A percentile compares a stretch with the other conserved stretches of the same genome.
Evolutionary conservation across 2,329 filamentous ascomycete species (phyloP).

Genomic region (Trichoderma aggressivum): DNA sequence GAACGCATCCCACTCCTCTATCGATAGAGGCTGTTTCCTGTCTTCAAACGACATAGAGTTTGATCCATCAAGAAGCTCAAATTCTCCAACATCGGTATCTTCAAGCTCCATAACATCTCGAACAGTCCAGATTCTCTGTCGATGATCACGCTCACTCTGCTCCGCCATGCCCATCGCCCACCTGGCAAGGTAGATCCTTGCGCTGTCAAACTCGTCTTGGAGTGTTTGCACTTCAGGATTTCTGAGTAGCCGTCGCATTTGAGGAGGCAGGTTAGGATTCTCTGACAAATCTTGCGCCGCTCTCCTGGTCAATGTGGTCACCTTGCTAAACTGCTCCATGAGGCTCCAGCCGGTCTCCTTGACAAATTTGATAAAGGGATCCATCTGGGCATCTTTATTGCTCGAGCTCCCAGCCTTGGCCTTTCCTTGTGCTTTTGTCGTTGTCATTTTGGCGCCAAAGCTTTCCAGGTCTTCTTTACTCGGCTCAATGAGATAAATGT

Average conservation of each 20-base stretch:
- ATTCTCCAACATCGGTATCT: constrained; percentile 91
- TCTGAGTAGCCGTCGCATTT: constrained; percentile 76
- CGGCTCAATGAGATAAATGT: constrained; percentile 87
- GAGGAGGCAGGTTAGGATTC: constrained; percentile 85
- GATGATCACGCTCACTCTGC: constrained; percentile 85
- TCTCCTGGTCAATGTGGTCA: constrained; percentile 89
- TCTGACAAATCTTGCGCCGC: constrained; percentile 91
- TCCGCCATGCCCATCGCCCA: constrained; percentile 99
- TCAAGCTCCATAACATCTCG: constrained; percentile 91
- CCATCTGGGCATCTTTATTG: constrained; percentile 70
- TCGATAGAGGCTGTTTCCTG: constrained; percentile 69
- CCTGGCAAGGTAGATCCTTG: constrained; percentile 85
- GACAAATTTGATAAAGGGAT: constrained; percentile 87
- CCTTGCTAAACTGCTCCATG: constrained; percentile 93
- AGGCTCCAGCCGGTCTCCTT: constrained; percentile 97
- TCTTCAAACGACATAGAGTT: constrained; percentile 72
- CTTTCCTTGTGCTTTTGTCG: constrained; percentile 26
- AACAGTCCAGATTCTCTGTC: constrained; percentile 87
- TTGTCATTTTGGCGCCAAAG: constrained; percentile 63
- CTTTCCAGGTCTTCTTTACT: constrained; percentile 76
- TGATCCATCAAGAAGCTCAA: constrained; percentile 85
- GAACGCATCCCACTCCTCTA: constrained; percentile 87
- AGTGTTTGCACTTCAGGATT: constrained; percentile 94
- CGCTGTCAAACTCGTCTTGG: constrained; percentile 96
- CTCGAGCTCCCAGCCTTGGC: constrained; percentile 37